Evolutionary conservation across 768 basidiomycete species (phyloP), one percentile per base, ranked within the genome.

Genomic region (Wakefieldia striispora): DNA sequence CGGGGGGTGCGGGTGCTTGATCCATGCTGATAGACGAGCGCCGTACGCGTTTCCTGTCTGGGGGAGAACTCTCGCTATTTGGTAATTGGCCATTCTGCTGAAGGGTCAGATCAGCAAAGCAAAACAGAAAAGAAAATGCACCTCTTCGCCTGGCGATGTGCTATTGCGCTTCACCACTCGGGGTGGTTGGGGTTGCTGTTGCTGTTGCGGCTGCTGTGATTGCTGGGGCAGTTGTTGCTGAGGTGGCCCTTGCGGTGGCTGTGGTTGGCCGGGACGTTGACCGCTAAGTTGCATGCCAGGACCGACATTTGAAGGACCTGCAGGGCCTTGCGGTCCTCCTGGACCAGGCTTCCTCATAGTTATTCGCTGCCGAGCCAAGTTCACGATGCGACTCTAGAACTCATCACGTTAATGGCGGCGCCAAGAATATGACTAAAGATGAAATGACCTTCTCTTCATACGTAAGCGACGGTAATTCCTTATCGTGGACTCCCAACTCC

Each of bases 111-210:
- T 45, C 21, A 19, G 33, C n/a, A 4, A 39, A 33, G 39, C 6
- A 46, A 41, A 2, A 40, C n/a, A 42, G 46, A 35, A 51, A n/a
- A 49, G 37, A 26, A 39, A 48, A 55, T 53, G 10, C 55, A 83
- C 82, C 59, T 83, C 83, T 66, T 83, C 83, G 31, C 75, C 77
- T 6, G 83, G 83, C 6, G 82, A 82, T 11, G 80, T 83, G 61
- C 81, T 84, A 54, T 69, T 81, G 54, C 83, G 74, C 57, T 83
- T 82, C 19, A 66, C 69, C 12, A 63, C 51, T 19, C 62, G 68
- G 6, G 47, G 51, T 13, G 50, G 56, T 43, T 64, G 70, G 46
- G 64, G 70, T 20, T 58, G 72, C 10, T 23, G 54, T 29, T 29
- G 29, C 19, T 53, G 63, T 16, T 53, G 56, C 29, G 23, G 51